These are phyloP conservation scores for Biancaea sappan DNA, from an alignment of 306 rosid genomes.

Conservation along the genomic window DNA sequence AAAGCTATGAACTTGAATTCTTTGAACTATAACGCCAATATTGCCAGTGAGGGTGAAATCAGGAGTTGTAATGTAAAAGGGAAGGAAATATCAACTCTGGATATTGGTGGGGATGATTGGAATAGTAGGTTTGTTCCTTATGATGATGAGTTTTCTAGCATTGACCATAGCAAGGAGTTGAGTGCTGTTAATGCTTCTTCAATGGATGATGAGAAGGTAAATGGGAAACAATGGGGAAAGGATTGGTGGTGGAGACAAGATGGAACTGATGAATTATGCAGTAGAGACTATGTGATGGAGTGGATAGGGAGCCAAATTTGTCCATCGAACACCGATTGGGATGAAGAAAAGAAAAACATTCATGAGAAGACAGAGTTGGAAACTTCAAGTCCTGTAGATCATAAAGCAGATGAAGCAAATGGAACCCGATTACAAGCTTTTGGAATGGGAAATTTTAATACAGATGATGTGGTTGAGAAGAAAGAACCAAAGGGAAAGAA, in stretches of 20 bases:
- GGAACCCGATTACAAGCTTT: slow-evolving; percentile 48
- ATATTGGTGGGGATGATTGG: slow-evolving; percentile 76
- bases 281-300: slow-evolving; percentile 93
- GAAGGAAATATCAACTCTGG: slow-evolving; percentile 68
- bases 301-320: slow-evolving; percentile 99
- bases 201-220: slow-evolving; percentile 60
- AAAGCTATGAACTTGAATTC: slow-evolving; percentile 75
- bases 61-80: slow-evolving; percentile 64
- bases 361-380: slow-evolving; percentile 54
- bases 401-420: slow-evolving; percentile 48
- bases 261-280: slow-evolving; percentile 81
- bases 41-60: slow-evolving; percentile 62
- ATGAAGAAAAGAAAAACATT: slow-evolving; percentile 67
- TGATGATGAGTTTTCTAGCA: slow-evolving; percentile 77
- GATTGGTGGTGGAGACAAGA: slow-evolving; percentile 99
- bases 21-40: slow-evolving; percentile 64
- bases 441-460: slow-evolving; percentile 36
- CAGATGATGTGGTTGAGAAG: slow-evolving; percentile 42
- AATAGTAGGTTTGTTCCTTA: slow-evolving; percentile 69
- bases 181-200: slow-evolving; percentile 40
- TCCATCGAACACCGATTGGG: slow-evolving; percentile 88
- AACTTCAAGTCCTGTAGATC: slow-evolving; percentile 51
- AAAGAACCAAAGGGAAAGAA: slow-evolving; percentile 59
- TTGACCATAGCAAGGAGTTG: slow-evolving; percentile 84
- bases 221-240: slow-evolving; percentile 83